Conservation (phyloP, 2,329 filamentous ascomycete genomes). For the Colletotrichum gloeosporioides region DNA sequence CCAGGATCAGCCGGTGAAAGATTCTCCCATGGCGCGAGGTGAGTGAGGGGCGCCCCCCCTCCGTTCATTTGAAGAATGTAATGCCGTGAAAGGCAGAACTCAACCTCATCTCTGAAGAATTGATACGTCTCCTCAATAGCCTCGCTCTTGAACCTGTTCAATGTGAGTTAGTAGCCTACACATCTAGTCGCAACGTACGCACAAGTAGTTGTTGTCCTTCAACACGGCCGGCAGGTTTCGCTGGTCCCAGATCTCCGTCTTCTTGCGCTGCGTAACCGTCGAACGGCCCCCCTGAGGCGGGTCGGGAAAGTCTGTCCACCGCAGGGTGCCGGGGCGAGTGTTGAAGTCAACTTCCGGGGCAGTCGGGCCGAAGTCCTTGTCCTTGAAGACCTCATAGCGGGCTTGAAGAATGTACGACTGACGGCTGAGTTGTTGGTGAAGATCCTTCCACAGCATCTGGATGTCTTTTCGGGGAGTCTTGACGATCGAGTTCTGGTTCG, state of each 20-base stretch:
- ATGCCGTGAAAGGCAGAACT: conserved; percentile 57
- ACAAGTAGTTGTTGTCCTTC: conserved; percentile 59
- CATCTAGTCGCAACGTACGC: neutral
- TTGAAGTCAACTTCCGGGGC: conserved; percentile 43
- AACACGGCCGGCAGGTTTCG: conserved; percentile 53
- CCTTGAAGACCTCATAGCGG: conserved; percentile 57
- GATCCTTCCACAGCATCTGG: conserved; percentile 53
- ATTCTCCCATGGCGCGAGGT: conserved; percentile 51
- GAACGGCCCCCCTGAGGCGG: conserved; percentile 53
- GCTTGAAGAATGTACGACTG: conserved; percentile 63
- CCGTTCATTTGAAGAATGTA: conserved; percentile 43
- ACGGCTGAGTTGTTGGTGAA: conserved; percentile 58
- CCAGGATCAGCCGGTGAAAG: conserved; percentile 54
- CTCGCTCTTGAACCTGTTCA: conserved; percentile 55
- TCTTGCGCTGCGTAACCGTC: conserved; percentile 55
- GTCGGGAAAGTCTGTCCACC: conserved; percentile 67
- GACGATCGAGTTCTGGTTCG: conserved; percentile 37
- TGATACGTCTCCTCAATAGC: conserved; percentile 58
- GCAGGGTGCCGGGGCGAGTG: conserved; percentile 50
- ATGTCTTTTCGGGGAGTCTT: conserved; percentile 35
- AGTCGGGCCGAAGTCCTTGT: conserved; percentile 50
- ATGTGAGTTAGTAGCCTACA: neutral
- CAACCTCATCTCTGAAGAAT: conserved; percentile 59
- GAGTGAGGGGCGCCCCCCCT: conserved; percentile 36
- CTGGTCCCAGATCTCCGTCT: conserved; percentile 61